These are phyloP conservation scores for Cyanophora paradoxa DNA, from an alignment of 78 protist species.

Conservation along the genomic window DNA sequence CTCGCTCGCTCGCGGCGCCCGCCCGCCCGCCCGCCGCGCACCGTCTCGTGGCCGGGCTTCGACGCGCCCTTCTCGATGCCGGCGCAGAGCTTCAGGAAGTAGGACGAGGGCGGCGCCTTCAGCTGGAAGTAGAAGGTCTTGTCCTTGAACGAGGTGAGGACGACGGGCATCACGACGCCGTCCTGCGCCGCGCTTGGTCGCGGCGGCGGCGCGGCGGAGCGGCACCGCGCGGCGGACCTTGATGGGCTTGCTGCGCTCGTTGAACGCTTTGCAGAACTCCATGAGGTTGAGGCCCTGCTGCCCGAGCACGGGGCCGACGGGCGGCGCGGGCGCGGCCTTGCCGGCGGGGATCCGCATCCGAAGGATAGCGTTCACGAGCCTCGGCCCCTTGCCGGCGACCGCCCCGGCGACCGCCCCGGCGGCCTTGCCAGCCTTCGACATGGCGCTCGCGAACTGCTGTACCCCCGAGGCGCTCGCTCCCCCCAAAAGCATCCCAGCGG, in stretches of 20 bases:
- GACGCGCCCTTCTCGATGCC: conserved; percentile 24
- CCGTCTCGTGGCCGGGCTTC: background rate
- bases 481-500: too few species aligned
- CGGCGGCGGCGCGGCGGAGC: background rate
- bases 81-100: conserved; percentile 14
- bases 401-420: too few species aligned
- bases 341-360: conserved; percentile 36
- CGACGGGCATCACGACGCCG: conserved; percentile 25
- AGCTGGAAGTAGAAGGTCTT: conserved; percentile 14
- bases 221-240: background rate
- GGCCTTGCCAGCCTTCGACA: too few species aligned
- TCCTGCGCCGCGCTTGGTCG: background rate
- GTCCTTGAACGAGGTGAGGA: conserved; percentile 19
- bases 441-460: too few species aligned
- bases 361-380: conserved; percentile 1
- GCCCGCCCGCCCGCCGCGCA: background rate
- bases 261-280: conserved; percentile 55
- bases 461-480: too few species aligned
- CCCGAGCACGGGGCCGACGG: conserved; percentile 62
- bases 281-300: conserved; percentile 37
- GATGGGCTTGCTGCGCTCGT: conserved; percentile 27
- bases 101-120: conserved; percentile 36
- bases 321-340: conserved; percentile 54
- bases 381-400: too few species aligned
- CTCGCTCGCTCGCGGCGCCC: too few species aligned